Base-by-base conservation (phyloP, 306 rosid species). In the Bauhinia variegata region DNA sequence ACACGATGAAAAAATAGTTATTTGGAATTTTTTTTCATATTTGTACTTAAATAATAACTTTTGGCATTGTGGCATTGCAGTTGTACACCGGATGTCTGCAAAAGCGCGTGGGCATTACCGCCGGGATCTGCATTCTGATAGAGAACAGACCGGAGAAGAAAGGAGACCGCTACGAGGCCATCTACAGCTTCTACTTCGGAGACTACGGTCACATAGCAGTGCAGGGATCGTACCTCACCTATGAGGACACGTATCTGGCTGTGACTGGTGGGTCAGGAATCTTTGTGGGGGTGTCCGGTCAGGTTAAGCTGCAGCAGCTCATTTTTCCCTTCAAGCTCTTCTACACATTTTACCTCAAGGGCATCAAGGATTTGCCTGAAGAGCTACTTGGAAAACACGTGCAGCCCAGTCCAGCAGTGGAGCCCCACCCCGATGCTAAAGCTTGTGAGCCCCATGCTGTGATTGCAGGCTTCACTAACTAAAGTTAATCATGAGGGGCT, bases 171-270 rank as follows among this genome's bases (percentile, higher is more conserved):
- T 86, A 83, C 63, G 91, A 86, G 10, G 91, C 88, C 0, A 81
- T 83, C 6, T 86, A 73, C 80, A 86, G 91, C 81, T 86, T 80
- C 69, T 65, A 86, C 78, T 83, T 86, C 57, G 91, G 91, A 1
- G 86, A 81, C 62, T 86, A 86, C 65, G 91, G 91, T 53, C 91
- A 86, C 71, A 75, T 86, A 36, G 63, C 88, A 1, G 91, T 86
- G 32, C 91, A 86, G 14, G 88, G 91, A 7, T 47, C 75, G 4
- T 86, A 86, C 34, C 41, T 80, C 33, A 86, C 91, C 30, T 86
- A 83, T 15, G 80, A 86, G 63, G 81, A 83, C 69, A 73, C 83
- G 8, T 76, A 68, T 8, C 75, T 86, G 15, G 85, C 88, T 14
- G 82, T 86, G 51, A 86, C 88, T 3, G 91, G 88, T 38, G 91